Evolutionary conservation across 2,329 filamentous ascomycete genomes (phyloP), one percentile per base, ranked within the genome.

Genomic region (Thielaviopsis euricoi): DNA sequence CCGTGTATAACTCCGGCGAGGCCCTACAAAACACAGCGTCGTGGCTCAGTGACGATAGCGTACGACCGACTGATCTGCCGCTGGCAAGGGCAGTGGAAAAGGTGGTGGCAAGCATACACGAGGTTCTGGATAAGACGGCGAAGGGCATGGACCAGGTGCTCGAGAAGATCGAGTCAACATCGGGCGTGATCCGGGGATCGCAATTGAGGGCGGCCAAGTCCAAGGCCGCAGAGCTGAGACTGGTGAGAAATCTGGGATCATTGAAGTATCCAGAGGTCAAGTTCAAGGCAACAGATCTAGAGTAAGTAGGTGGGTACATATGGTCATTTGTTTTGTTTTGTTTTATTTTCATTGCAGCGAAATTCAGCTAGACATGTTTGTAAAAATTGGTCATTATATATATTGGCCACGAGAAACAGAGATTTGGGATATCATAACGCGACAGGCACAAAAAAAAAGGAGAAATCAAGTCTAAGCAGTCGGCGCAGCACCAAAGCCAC

Each of bases 31-130:
- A 73, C 7, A 78, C 71, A 2, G 70, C 73, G 6, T 82, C 82
- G 61, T 98, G 93, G 93, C 73, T 86, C 53, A 89, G 85, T 61
- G 79, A 79, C 0, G 89, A 97, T 66, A 74, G 76, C 12, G 84
- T 95, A 0, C 64, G 71, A 0, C 76, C 86, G 1, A 74, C 77
- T 12, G 82, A 93, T 5, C 72, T 97, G 55, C 93, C 93, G 3
- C 78, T 98, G 12, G 90, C 90, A 0, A 81, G 78, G 62, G 89
- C 93, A 0, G 82, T 84, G 1, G 87, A 93, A 71, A 93, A 86
- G 73, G 91, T 95, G 5, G 73, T 97, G 25, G 89, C 87, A 9
- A 93, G 86, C 67, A 97, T 98, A 91, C 88, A 96, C 67, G 81
- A 84, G 64, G 82, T 97, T 46, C 74, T 98, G 51, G 74, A 76